Percentiles rank a stretch among this genome's conserved stretches.
Evolutionary conservation across 2,329 filamentous ascomycete species (phyloP).

Genomic region (Ambrosiella cleistominuta): DNA sequence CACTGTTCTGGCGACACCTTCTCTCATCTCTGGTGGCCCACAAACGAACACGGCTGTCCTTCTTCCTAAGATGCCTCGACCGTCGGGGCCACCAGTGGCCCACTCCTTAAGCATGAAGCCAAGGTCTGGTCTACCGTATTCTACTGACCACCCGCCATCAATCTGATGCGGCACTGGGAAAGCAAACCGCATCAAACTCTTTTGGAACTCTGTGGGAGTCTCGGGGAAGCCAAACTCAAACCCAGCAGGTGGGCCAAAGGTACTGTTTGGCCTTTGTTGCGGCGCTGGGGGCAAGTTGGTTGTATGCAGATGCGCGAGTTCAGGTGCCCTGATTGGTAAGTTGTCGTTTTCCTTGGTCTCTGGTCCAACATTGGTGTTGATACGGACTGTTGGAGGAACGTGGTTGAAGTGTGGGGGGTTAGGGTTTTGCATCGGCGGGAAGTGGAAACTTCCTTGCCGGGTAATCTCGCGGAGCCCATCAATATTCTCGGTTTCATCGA

Average conservation of each 20-base stretch:
- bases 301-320: constrained; percentile 40
- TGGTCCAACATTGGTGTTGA: constrained; percentile 13
- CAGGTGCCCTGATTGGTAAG: constrained; percentile 27
- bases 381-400: constrained; percentile 24
- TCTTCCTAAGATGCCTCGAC: constrained; percentile 54
- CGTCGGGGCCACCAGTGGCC: constrained; percentile 51
- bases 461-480: neutral
- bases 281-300: constrained; percentile 21
- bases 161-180: constrained; percentile 54
- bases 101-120: constrained; percentile 73
- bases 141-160: constrained; percentile 71
- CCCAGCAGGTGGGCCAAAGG: constrained; percentile 41
- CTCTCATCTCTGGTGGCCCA: constrained; percentile 70
- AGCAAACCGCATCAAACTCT: constrained; percentile 77
- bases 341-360: constrained; percentile 14
- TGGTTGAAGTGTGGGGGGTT: constrained; percentile 42
- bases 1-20: constrained; percentile 73
- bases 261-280: constrained; percentile 31
- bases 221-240: constrained; percentile 69
- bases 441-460: constrained; percentile 36
- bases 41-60: constrained; percentile 85
- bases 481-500: neutral
- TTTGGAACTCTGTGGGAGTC: constrained; percentile 75
- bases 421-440: constrained; percentile 33
- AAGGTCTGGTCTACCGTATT: constrained; percentile 80